Evolutionary conservation across 768 basidiomycete genomes (phyloP).

Genomic region (Xerocomellus intermedius): DNA sequence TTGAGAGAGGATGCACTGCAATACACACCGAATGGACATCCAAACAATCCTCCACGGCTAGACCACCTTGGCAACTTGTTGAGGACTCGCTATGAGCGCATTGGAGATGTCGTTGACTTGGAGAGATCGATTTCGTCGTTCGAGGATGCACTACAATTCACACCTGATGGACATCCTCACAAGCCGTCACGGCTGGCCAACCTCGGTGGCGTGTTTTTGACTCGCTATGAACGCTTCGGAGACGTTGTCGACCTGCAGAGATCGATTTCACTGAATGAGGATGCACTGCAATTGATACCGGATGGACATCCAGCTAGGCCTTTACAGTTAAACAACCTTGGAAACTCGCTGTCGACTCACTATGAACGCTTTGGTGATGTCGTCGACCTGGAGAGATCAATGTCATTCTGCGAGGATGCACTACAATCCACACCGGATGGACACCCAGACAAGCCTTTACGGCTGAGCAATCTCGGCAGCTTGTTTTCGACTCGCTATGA

Average conservation of each 20-base stretch:
- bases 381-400: neutral
- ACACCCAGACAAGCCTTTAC: no score
- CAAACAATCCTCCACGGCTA: neutral
- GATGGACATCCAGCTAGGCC: neutral
- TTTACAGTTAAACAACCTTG: neutral
- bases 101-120: neutral
- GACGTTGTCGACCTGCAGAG: neutral
- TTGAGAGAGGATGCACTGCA: neutral
- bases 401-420: neutral
- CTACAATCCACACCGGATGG: no score
- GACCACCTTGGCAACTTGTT: neutral
- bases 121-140: neutral
- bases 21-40: neutral
- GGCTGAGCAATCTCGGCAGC: no score
- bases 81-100: neutral
- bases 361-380: neutral
- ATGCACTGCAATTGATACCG: neutral
- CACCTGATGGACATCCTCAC: neutral
- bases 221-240: neutral
- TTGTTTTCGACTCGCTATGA: neutral
- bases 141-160: neutral
- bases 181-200: neutral
- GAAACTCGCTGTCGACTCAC: neutral
- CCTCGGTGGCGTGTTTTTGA: neutral
- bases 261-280: neutral